Evolutionary conservation across 306 rosid species (phyloP).

Genomic region (Prunus persica): DNA sequence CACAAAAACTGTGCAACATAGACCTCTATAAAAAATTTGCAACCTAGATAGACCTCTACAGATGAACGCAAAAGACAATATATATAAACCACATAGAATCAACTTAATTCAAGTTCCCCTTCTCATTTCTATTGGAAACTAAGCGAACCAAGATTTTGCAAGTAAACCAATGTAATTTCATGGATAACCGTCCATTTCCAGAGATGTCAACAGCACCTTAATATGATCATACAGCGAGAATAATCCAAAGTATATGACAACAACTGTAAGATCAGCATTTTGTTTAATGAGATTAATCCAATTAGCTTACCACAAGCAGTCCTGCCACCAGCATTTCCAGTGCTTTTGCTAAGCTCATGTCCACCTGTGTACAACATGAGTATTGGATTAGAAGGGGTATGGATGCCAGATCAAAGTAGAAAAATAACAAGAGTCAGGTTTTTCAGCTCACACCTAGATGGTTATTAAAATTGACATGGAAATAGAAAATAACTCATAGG

Average conservation of each 20-base stretch:
- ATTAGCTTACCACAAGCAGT: slow-evolving; percentile 78
- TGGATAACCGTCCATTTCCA: not conserved
- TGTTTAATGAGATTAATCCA: not conserved
- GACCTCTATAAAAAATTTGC: not conserved
- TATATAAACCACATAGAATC: not conserved
- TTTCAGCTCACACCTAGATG: not conserved
- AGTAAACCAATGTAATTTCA: not conserved
- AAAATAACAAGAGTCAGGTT: not conserved
- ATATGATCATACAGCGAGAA: not conserved
- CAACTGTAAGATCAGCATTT: not conserved
- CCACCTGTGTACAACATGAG: slow-evolving; percentile 52
- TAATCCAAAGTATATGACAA: not conserved
- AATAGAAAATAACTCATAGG: not conserved
- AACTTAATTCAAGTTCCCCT: not conserved
- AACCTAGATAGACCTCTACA: not conserved
- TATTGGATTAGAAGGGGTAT: not conserved
- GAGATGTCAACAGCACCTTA: not conserved
- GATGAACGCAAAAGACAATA: not conserved
- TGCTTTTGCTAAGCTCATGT: slow-evolving; percentile 87
- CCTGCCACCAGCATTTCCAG: slow-evolving; percentile 99
- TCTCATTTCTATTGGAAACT: not conserved
- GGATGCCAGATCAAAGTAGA: not conserved
- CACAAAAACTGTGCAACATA: too few relatives aligned
- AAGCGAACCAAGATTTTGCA: not conserved
- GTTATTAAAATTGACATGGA: not conserved